A percentile compares a stretch with the other conserved stretches of the same genome.
Evolutionary conservation across 768 basidiomycete species (phyloP).

Genomic region (Mycena floridula): DNA sequence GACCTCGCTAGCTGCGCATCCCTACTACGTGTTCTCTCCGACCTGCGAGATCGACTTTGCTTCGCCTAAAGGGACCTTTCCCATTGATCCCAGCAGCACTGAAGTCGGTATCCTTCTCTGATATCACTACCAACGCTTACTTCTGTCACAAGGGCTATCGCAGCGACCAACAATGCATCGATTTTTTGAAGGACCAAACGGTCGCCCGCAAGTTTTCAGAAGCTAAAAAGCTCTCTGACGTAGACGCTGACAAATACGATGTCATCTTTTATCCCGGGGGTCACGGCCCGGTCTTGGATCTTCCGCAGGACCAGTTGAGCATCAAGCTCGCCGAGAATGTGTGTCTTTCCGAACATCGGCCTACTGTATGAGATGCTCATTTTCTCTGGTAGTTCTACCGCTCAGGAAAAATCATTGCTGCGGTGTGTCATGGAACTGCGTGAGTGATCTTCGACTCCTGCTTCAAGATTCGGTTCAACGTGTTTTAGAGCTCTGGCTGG

Average conservation of each 20-base stretch:
- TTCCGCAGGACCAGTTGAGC: constrained; percentile 15
- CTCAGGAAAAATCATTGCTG: constrained; percentile 37
- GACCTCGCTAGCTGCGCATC: constrained; percentile 64
- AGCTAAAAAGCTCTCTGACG: constrained; percentile 38
- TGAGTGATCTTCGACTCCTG: background rate
- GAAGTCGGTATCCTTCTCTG: too few species aligned
- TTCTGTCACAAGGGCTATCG: too few species aligned
- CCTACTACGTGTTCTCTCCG: constrained; percentile 51
- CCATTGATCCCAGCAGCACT: background rate
- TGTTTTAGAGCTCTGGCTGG: constrained; percentile 43
- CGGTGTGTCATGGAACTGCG: constrained; percentile 56
- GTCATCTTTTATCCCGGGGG: constrained; percentile 31
- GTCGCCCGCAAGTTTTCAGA: constrained; percentile 30
- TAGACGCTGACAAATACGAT: constrained; percentile 38
- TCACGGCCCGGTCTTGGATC: constrained; percentile 4
- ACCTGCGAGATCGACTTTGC: constrained; percentile 54
- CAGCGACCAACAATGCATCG: constrained; percentile 7
- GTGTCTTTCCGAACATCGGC: background rate
- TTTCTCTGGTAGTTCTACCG: constrained; percentile 20
- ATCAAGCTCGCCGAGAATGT: constrained; percentile 35
- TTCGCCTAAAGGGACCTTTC: constrained; percentile 40
- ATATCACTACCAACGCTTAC: too few species aligned
- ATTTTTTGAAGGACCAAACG: constrained; percentile 34
- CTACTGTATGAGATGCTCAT: too few species aligned
- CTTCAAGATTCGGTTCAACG: background rate